Evolutionary conservation across 768 basidiomycete genomes (phyloP).

Genomic region (Clathrus columnatus): DNA sequence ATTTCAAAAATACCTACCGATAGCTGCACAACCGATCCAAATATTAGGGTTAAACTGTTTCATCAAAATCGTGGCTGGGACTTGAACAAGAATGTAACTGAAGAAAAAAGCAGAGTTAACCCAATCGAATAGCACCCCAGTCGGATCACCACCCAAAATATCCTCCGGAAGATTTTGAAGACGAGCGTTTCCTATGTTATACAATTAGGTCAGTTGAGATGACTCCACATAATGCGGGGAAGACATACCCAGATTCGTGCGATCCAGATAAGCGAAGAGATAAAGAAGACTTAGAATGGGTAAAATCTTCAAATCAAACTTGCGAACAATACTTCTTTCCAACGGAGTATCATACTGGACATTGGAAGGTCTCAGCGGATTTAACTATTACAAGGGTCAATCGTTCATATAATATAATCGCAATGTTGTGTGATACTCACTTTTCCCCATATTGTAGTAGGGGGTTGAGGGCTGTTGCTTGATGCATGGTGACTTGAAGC

Average conservation of each 20-base stretch:
- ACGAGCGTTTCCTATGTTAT: constrained; percentile 49
- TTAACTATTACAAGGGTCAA: constrained; percentile 2
- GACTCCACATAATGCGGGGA: neutral
- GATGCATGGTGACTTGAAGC: neutral
- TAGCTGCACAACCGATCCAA: constrained; percentile 56
- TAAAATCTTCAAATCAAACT: constrained; percentile 9
- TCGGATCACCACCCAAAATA: constrained; percentile 55
- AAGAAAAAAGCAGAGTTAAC: constrained; percentile 71
- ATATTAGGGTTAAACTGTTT: constrained; percentile 61
- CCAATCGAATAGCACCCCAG: constrained; percentile 69
- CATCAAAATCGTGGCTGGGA: constrained; percentile 56
- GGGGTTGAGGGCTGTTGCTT: no score
- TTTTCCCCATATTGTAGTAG: neutral
- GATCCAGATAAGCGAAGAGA: constrained; percentile 44
- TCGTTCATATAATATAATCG: no score
- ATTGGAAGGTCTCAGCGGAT: neutral
- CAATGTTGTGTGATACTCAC: neutral
- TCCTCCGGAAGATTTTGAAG: constrained; percentile 63
- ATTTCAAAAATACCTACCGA: constrained; percentile 23
- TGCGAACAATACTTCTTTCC: constrained; percentile 11
- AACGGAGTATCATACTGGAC: neutral
- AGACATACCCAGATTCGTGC: constrained; percentile 49
- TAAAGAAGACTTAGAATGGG: constrained; percentile 14
- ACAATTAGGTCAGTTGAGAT: neutral
- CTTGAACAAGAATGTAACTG: constrained; percentile 63